A percentile compares a stretch with the other conserved stretches of the same genome.
Conservation (phyloP, 2,329 filamentous ascomycete genomes). For the Chaetomiaceae sp. region DNA sequence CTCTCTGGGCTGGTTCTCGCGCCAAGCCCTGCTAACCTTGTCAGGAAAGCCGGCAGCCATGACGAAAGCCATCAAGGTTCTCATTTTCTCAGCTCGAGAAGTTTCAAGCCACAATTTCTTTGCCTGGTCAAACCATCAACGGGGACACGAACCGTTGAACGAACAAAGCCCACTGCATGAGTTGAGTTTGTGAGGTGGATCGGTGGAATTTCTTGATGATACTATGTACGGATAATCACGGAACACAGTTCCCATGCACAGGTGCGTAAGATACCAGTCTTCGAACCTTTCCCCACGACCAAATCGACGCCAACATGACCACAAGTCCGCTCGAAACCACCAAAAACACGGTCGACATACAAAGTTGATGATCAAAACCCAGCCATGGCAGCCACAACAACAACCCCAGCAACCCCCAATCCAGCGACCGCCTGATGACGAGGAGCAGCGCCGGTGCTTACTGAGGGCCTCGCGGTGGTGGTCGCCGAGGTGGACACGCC, state of each 20-base stretch:
- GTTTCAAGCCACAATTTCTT: too few species aligned
- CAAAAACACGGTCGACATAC: not conserved
- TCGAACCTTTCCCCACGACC: too few species aligned
- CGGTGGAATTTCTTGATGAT: too few species aligned
- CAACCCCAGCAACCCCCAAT: constrained; percentile 13
- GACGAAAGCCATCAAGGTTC: not conserved
- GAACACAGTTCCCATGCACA: too few species aligned
- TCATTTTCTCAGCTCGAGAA: not conserved
- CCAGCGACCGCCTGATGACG: constrained; percentile 11
- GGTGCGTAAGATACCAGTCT: too few species aligned
- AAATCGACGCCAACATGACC: too few species aligned
- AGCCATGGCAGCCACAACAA: constrained; percentile 15
- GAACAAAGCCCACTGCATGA: too few species aligned
- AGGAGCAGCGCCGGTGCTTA: constrained; percentile 7
- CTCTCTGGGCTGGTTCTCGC: not conserved
- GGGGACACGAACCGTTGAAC: too few species aligned
- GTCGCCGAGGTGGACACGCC: not conserved
- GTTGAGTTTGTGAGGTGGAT: too few species aligned
- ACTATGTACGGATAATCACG: too few species aligned
- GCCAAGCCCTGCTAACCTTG: not conserved
- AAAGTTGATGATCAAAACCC: not conserved
- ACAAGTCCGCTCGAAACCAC: not conserved
- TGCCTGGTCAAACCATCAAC: too few species aligned
- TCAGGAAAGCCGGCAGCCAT: too few species aligned
- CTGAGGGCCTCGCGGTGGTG: not conserved